Evolutionary conservation across 495 filamentous ascomycete species (phyloP), one percentile per base, ranked within the genome.

Genomic region (Parachaetomium inaequale): DNA sequence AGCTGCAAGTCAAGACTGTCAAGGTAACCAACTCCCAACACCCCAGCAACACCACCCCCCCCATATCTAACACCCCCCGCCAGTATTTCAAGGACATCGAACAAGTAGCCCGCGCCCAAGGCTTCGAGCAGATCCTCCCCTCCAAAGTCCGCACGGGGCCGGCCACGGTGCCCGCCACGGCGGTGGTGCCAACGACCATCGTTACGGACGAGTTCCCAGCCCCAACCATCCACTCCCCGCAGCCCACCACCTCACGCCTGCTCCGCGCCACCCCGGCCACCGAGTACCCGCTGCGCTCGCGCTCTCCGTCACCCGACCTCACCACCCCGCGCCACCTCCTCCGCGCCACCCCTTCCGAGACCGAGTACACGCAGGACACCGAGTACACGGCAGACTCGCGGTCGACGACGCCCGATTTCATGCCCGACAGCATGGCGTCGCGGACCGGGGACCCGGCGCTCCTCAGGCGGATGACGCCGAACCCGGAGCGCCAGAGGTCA

Each of bases 1-100:
- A 95, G 69, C 75, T 95, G 62, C 84, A 88, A 72, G 90, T 93
- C 51, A 93, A 93, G 82, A 93, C 91, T 0, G 91, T 93, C 54
- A 91, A 89, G 78, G 85, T 86, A 72, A 59, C 58, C 29, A 49
- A 2, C 36, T 10, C 8, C 14, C 12, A 2, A 2, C 2, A 19
- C 23, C 29, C 58, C 45, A 12, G 4, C 10, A 23, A 29, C 15
- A 11, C 28, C 25, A 0, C 10, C 26, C 25, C 15, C 15, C 17
- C 19, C 40, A 12, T 23, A 3, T 3, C 47, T 58, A 36, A 63
- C 12, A 46, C 45, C 43, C 46, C 14, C 53, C n/a, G n/a, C 28
- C 43, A 86, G 84, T 88, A 88, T 74, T 88, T 88, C 75, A 88
- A 87, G 72, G 82, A 78, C 63, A 87, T 88, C 69, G 86, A 88